Evolutionary conservation across 1,139 yeast genomes (phyloP), one percentile per base, ranked within the genome.

Genomic region (Spathaspora sp.): DNA sequence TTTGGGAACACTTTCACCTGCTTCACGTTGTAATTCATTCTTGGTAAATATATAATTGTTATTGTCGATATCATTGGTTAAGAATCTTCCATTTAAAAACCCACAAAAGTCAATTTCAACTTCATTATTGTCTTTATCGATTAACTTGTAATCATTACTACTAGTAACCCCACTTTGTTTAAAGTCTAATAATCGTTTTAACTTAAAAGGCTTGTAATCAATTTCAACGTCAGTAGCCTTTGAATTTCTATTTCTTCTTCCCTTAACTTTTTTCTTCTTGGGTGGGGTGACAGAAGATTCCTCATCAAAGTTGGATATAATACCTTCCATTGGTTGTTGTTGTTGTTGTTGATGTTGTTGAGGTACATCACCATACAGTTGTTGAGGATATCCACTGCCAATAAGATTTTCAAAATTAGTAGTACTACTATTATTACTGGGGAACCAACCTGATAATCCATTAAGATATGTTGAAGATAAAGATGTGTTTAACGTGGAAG

Each of bases 11-110:
- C 27, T 16, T 4, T 48, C 51, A 11, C 24, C 43, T n/a, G 37
- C 37, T 16, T 33, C 33, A 50, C 56, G 39, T 13, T 42, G 42
- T 7, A 49, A 41, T 41, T 51, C 55, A 44, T 51, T 60, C 50
- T 59, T 64, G 37, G 63, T 58, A 42, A 57, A 56, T 38, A 70
- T 56, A 54, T 65, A 74, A 52, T 71, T 70, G 44, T 63, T 61
- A 50, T 73, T 74, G 51, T 74, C 80, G 18, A 60, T 59, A 47
- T 73, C 76, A 52, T 74, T 74, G 3, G 79, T 73, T 39, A 72
- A 56, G 48, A 74, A 70, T 41, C 75, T 59, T 2, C 79, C 80
- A 48, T 68, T 71, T 29, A 74, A 59, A 50, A 73, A 74, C 11
- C 77, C 77, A 39, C 60, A 62, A 36, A 74, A 63, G 6, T 60